Percentiles rank a stretch among this genome's conserved stretches.
Evolutionary conservation across 2,329 filamentous ascomycete species (phyloP).

Genomic region (Rutstroemia sydowiana): DNA sequence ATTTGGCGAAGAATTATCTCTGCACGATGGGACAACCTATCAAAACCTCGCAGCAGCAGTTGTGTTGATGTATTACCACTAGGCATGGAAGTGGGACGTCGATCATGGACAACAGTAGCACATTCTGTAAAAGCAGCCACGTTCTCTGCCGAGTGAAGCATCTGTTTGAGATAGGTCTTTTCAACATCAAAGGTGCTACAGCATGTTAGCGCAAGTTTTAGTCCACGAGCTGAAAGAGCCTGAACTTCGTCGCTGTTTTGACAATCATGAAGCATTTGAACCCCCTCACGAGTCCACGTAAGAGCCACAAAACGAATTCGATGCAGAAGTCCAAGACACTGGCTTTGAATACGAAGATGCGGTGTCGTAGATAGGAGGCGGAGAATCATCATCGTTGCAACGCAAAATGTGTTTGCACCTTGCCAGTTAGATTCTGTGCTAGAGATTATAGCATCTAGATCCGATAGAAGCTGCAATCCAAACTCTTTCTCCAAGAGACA

Average conservation of each 20-base stretch:
- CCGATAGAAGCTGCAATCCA: slow-evolving; percentile 27
- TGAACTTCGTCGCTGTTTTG: slow-evolving; percentile 25
- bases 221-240: slow-evolving; percentile 29
- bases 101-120: slow-evolving; percentile 33
- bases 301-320: slow-evolving; percentile 31
- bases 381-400: slow-evolving; percentile 35
- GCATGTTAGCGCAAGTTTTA: slow-evolving; percentile 36
- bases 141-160: slow-evolving; percentile 25
- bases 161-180: slow-evolving; percentile 18
- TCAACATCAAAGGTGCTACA: slow-evolving; percentile 40
- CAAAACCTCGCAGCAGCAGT: slow-evolving; percentile 5
- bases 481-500: slow-evolving; percentile 33
- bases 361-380: slow-evolving; percentile 37
- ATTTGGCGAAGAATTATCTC: slow-evolving; percentile 16
- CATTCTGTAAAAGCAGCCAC: slow-evolving; percentile 33
- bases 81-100: slow-evolving; percentile 31
- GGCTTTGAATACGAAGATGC: slow-evolving; percentile 15
- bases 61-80: background rate
- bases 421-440: slow-evolving; percentile 46
- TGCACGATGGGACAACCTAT: slow-evolving; percentile 14
- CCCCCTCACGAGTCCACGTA: slow-evolving; percentile 32
- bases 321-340: slow-evolving; percentile 30
- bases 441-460: slow-evolving; percentile 28
- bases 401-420: slow-evolving; percentile 34
- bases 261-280: slow-evolving; percentile 9